Percentiles rank a stretch among this genome's conserved stretches.
These are phyloP conservation scores for Epichloe brachyelytri DNA, from an alignment of 2,329 filamentous ascomycete genomes.

Conservation along the genomic window DNA sequence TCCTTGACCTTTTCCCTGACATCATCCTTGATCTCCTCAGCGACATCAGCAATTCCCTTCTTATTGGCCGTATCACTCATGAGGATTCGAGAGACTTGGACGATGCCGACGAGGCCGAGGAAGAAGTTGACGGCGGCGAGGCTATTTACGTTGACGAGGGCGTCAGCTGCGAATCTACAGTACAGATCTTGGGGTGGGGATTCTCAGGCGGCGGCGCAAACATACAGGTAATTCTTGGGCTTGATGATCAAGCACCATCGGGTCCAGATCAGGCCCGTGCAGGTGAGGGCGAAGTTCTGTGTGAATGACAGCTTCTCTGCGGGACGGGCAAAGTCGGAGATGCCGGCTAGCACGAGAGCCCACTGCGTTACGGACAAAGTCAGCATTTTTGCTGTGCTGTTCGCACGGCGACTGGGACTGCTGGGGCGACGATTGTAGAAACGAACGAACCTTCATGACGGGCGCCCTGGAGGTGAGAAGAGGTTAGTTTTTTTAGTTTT, in stretches of 20 bases:
- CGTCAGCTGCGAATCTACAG: neutral
- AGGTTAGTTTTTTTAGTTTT: neutral
- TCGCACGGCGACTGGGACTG: no score
- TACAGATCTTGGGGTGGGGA: neutral
- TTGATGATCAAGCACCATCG: conserved; percentile 97
- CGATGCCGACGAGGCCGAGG: conserved; percentile 73
- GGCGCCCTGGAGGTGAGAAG: conserved; percentile 52
- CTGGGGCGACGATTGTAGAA: neutral
- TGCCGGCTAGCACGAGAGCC: conserved; percentile 82
- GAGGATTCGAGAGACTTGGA: conserved; percentile 70
- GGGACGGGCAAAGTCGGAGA: conserved; percentile 83
- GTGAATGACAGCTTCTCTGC: conserved; percentile 86
- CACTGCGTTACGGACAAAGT: conserved; percentile 41
- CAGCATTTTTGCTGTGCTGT: neutral
- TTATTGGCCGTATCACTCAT: conserved; percentile 51
- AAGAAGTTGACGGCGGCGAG: conserved; percentile 97
- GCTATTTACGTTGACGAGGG: conserved; percentile 27
- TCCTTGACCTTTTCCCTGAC: conserved; percentile 20
- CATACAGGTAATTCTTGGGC: conserved; percentile 79
- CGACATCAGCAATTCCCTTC: conserved; percentile 23
- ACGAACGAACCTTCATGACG: conserved; percentile 60
- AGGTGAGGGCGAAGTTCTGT: conserved; percentile 81
- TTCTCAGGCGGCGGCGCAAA: conserved; percentile 8
- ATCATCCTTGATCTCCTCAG: conserved; percentile 29
- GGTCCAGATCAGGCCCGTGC: conserved; percentile 93